These are phyloP conservation scores for Trichoderma guizhouense DNA, from an alignment of 2,329 filamentous ascomycete genomes.

Conservation along the genomic window DNA sequence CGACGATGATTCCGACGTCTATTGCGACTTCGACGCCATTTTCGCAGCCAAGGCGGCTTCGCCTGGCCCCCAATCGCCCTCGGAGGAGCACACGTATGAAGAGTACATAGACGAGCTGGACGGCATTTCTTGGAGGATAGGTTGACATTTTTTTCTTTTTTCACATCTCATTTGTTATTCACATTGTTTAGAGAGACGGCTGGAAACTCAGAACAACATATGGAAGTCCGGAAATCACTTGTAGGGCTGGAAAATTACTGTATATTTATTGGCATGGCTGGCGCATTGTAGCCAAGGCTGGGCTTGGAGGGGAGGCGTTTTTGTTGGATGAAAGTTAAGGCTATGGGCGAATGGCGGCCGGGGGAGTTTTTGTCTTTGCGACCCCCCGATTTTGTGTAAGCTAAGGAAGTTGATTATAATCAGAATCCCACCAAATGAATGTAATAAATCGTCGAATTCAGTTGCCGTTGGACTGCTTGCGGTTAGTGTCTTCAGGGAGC, in stretches of 20 bases:
- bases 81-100: slow-evolving; percentile 46
- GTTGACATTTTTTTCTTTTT: not conserved
- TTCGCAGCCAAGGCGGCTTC: slow-evolving; percentile 25
- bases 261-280: slow-evolving; percentile 20
- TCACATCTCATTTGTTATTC: not conserved
- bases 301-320: not conserved
- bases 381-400: not conserved
- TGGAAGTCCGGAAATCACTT: not conserved
- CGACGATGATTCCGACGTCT: slow-evolving; percentile 48
- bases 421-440: slow-evolving; percentile 10
- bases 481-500: slow-evolving; percentile 33
- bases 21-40: slow-evolving; percentile 51
- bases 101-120: slow-evolving; percentile 56
- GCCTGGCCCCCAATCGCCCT: slow-evolving; percentile 23
- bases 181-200: not conserved
- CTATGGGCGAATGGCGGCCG: slow-evolving; percentile 16
- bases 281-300: slow-evolving; percentile 11
- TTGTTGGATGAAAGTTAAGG: slow-evolving; percentile 13
- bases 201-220: not conserved
- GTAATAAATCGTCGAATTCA: slow-evolving; percentile 4
- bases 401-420: slow-evolving; percentile 12
- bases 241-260: slow-evolving; percentile 16
- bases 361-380: not conserved
- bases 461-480: slow-evolving; percentile 12
- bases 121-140: slow-evolving; percentile 46